Evolutionary conservation across 192 early-diverging fungal genomes (phyloP).

Genomic region (Backusella luteola): DNA sequence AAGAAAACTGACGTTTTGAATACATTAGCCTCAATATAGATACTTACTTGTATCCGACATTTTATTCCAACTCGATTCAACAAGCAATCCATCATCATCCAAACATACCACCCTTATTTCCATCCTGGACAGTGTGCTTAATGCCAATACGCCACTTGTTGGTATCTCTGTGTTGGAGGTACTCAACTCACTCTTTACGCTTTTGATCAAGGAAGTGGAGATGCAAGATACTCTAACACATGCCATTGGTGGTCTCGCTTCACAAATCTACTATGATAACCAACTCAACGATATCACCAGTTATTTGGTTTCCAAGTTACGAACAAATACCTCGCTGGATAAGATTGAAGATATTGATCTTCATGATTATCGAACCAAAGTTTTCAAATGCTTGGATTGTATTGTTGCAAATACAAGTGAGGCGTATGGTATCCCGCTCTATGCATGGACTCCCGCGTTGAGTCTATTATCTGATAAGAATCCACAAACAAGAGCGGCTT

Average conservation of each 20-base stretch:
- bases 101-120: slow-evolving; percentile 44
- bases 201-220: slow-evolving; percentile 31
- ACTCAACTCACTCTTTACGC: slow-evolving; percentile 44
- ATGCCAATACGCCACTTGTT: slow-evolving; percentile 39
- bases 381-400: slow-evolving; percentile 43
- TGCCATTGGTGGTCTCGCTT: slow-evolving; percentile 42
- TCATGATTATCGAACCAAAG: slow-evolving; percentile 32
- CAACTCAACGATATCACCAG: slow-evolving; percentile 55
- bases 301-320: slow-evolving; percentile 45
- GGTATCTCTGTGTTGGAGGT: slow-evolving; percentile 54
- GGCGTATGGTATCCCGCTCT: neutral
- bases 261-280: slow-evolving; percentile 56
- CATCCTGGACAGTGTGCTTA: slow-evolving; percentile 43
- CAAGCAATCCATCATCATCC: neutral
- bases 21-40: slow-evolving; percentile 43
- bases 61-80: slow-evolving; percentile 36
- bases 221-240: slow-evolving; percentile 4
- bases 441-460: slow-evolving; percentile 22
- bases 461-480: slow-evolving; percentile 15
- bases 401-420: neutral
- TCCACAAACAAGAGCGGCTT: slow-evolving; percentile 28
- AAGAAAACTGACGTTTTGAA: neutral
- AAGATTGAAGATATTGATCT: slow-evolving; percentile 39
- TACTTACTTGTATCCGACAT: slow-evolving; percentile 51
- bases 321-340: slow-evolving; percentile 25